phyloP scores from a whole-genome alignment of 257 asterid genomes.

The Capsicum rhomboideum region DNA sequence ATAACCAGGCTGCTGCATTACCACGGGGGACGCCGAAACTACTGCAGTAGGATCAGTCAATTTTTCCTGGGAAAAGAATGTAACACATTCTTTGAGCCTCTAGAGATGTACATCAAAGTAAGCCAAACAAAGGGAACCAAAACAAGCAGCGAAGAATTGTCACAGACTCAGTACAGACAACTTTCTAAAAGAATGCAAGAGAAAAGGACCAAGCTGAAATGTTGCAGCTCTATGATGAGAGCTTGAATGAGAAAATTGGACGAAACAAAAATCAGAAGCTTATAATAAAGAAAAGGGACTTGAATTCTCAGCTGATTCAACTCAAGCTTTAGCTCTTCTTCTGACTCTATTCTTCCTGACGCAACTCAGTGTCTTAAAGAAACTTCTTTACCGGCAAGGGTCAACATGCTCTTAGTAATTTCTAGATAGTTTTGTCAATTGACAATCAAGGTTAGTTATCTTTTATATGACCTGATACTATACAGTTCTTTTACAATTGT shows the following conservation, averaged over 20 bases:
- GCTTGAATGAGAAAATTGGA: too few species aligned
- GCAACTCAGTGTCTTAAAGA: too few species aligned
- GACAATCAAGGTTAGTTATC: background rate
- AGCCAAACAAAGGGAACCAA: background rate
- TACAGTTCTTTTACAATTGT: background rate
- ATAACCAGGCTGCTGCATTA: constrained; percentile 37
- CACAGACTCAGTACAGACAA: background rate
- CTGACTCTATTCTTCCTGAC: too few species aligned
- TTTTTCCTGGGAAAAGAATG: constrained; percentile 53
- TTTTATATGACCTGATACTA: background rate
- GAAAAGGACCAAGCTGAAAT: background rate
- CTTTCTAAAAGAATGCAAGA: background rate
- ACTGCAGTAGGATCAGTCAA: constrained; percentile 36
- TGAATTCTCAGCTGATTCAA: too few species aligned
- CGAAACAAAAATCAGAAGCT: too few species aligned
- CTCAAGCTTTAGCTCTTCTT: too few species aligned
- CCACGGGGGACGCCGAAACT: constrained; percentile 42
- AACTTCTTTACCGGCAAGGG: too few species aligned
- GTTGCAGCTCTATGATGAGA: too few species aligned
- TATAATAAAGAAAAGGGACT: too few species aligned
- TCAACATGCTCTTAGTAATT: too few species aligned
- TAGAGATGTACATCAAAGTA: background rate
- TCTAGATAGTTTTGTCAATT: too few species aligned
- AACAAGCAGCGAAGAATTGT: background rate
- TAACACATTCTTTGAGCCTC: constrained; percentile 13